These are phyloP conservation scores for Lactuca saligna DNA, from an alignment of 129 eudicot species.

Conservation along the genomic window DNA sequence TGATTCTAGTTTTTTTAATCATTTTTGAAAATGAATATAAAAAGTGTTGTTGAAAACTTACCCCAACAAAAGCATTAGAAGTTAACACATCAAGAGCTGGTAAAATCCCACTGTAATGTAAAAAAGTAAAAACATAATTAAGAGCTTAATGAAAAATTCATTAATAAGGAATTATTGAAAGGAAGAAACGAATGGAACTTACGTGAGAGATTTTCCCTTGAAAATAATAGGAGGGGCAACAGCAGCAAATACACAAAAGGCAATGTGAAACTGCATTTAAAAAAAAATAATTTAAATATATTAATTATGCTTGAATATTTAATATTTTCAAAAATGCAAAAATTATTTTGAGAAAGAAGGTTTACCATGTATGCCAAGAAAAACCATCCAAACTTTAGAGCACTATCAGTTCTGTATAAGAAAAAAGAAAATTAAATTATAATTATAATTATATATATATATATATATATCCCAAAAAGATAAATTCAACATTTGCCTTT, in stretches of 20 bases:
- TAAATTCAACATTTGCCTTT: not conserved
- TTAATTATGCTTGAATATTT: not conserved
- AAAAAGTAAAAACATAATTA: not conserved
- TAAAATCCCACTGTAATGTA: conserved; percentile 69
- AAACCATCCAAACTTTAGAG: conserved; percentile 87
- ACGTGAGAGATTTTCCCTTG: conserved; percentile 89
- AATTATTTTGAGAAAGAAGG: not conserved
- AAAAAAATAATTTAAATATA: not conserved
- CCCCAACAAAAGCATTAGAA: conserved; percentile 76
- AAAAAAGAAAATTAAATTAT: not conserved
- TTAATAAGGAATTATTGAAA: no score
- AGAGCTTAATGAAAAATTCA: no score
- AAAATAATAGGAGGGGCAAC: conserved; percentile 92
- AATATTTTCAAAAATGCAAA: not conserved
- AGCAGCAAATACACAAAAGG: conserved; percentile 80
- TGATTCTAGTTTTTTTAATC: no score
- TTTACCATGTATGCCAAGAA: conserved; percentile 79
- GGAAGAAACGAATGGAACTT: conserved; percentile 27
- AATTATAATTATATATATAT: no score
- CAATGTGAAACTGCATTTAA: conserved; percentile 76
- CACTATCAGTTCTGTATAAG: conserved; percentile 85
- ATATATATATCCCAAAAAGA: not conserved
- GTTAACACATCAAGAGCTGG: conserved; percentile 69
- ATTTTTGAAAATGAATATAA: no score
- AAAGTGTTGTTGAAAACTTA: conserved; percentile 29